A percentile compares a stretch with the other conserved stretches of the same genome.
Conservation (phyloP, 1,139 yeast genomes). For the Blastobotrys petasosporus region DNA sequence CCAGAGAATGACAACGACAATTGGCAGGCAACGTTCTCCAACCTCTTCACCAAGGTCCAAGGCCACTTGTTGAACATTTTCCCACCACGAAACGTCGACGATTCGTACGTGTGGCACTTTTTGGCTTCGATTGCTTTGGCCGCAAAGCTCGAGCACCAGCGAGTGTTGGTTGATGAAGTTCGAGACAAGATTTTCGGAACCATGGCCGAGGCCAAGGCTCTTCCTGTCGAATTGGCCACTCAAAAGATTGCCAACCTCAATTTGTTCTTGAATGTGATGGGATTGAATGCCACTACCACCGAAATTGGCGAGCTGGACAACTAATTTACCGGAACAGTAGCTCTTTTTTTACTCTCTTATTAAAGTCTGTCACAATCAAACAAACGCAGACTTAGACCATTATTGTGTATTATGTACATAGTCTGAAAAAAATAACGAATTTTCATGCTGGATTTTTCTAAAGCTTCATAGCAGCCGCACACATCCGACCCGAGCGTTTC, state of each 20-base stretch:
- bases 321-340: neutral
- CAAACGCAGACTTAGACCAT: too few relatives aligned
- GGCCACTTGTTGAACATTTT: conserved; percentile 72
- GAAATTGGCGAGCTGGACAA: conserved; percentile 32
- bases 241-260: conserved; percentile 74
- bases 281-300: conserved; percentile 70
- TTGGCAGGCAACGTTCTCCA: conserved; percentile 83
- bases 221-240: conserved; percentile 49
- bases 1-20: conserved; percentile 39
- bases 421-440: too few relatives aligned
- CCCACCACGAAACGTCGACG: conserved; percentile 72
- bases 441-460: too few relatives aligned
- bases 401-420: too few relatives aligned
- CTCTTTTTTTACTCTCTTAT: too few relatives aligned
- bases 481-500: too few relatives aligned
- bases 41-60: conserved; percentile 71
- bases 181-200: conserved; percentile 91
- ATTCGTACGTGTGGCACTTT: conserved; percentile 93
- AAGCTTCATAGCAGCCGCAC: too few relatives aligned
- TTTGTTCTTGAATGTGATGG: conserved; percentile 93
- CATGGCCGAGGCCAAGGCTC: conserved; percentile 72
- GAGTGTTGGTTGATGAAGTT: conserved; percentile 90
- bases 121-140: conserved; percentile 90
- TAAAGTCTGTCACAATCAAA: too few relatives aligned
- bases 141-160: conserved; percentile 88